Base-by-base conservation (phyloP, 495 filamentous ascomycete genomes). In the Letharia lupina region DNA sequence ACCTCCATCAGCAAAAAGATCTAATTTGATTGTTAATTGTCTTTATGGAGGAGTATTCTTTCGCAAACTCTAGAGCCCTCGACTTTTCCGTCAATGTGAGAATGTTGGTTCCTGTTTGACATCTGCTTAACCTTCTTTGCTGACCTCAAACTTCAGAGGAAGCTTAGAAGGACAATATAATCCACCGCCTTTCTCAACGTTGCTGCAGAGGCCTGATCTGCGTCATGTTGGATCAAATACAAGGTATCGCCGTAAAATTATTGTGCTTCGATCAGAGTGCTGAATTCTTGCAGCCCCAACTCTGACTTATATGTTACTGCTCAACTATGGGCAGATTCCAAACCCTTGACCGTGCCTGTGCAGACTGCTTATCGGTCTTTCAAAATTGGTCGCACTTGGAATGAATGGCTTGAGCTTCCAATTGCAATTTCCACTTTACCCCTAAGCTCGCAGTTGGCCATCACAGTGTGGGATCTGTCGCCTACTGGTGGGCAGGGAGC, bases 391-490 rank as follows among this genome's bases (percentile, higher is more conserved):
- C 85, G 95, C 70, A 83, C 78, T 71, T 99, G 94, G 94, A 93
- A 93, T 73, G 94, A 99, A 78, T 99, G 95, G 95, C 83, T 99
- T 39, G 85, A 86, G 15, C 76, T 99, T 58, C 93, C 95, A 16
- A 84, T 96, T 71, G 82, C 82, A 3, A 91, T 96, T 69, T 86
- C 89, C 57, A 86, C 87, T 60, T 82, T 93, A 5, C 91, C 93
- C 31, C 77, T 88, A 39, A 87, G 86, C 65, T 83, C 91, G 3
- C 90, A 91, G 70, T 82, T 99, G 40, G 94, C 95, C 15, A 90
- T 99, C 57, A 99, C 94, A 15, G 77, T 97, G 63, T 97, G 94
- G 95, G 94, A 99, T 72, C 74, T 98, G 33, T 94, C 91, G 9
- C 91, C 93, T 6, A 83, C 87, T 28, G 86, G 86, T 40, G 83